phyloP scores from a whole-genome alignment of 306 rosid genomes.

The Vicia sativa region DNA sequence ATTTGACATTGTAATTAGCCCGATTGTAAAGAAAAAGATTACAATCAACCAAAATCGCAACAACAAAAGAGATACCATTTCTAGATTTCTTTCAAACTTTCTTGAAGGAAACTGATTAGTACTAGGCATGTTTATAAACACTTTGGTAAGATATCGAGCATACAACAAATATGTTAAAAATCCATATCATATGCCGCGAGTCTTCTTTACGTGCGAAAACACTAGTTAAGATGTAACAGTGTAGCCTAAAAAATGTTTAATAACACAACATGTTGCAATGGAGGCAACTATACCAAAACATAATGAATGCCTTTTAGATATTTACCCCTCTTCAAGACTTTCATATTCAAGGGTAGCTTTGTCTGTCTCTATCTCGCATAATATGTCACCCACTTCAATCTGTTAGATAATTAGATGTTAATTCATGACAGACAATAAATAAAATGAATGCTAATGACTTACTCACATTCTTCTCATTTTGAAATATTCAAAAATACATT shows the following conservation, averaged over 20 bases:
- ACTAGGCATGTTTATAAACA: constrained; percentile 16
- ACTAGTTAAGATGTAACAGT: constrained; percentile 25
- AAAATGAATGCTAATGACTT: constrained; percentile 29
- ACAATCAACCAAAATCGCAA: no score
- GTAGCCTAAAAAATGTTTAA: constrained; percentile 20
- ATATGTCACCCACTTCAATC: constrained; percentile 94
- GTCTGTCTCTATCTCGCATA: constrained; percentile 99
- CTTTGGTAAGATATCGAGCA: constrained; percentile 6
- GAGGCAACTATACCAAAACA: constrained; percentile 30
- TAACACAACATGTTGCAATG: constrained; percentile 9
- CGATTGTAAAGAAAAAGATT: constrained; percentile 3
- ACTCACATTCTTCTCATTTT: constrained; percentile 26
- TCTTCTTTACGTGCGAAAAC: constrained; percentile 10
- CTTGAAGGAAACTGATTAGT: constrained; percentile 24
- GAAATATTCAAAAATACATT: constrained; percentile 27
- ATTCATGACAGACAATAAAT: constrained; percentile 14
- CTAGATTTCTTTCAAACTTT: constrained; percentile 5
- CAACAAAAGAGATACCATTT: constrained; percentile 16
- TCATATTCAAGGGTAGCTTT: constrained; percentile 97
- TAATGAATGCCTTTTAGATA: constrained; percentile 23
- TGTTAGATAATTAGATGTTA: constrained; percentile 44
- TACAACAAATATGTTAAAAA: constrained; percentile 15
- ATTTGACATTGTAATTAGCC: constrained; percentile 9
- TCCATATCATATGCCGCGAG: constrained; percentile 24
- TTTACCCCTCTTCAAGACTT: constrained; percentile 93